A percentile compares a stretch with the other conserved stretches of the same genome.
Evolutionary conservation across 805 yeast genomes (phyloP).

Genomic region (Blastobotrys chiropterorum): DNA sequence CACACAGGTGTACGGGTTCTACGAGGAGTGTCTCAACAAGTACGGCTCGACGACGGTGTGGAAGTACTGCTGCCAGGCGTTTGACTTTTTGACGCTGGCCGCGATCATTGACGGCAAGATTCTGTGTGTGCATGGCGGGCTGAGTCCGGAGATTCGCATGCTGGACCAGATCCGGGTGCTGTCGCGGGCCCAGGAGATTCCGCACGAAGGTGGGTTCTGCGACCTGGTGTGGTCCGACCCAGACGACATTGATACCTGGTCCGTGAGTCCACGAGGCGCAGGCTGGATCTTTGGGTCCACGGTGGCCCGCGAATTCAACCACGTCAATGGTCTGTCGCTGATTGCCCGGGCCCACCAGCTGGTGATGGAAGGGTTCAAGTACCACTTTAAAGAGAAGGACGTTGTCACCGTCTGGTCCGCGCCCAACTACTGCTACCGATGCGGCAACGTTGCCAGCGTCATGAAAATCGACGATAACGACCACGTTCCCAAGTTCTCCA

Average conservation of each 20-base stretch:
- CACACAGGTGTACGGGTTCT: slow-evolving; percentile 97
- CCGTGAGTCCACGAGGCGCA: slow-evolving; percentile 96
- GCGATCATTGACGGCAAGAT: slow-evolving; percentile 95
- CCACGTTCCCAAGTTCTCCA: slow-evolving; percentile 76
- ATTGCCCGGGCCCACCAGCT: slow-evolving; percentile 97
- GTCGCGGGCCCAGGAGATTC: slow-evolving; percentile 95
- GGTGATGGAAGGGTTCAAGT: slow-evolving; percentile 97
- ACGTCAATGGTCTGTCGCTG: slow-evolving; percentile 79
- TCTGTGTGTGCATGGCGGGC: slow-evolving; percentile 94
- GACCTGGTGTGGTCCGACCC: slow-evolving; percentile 98
- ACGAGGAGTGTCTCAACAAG: slow-evolving; percentile 89
- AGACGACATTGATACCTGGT: slow-evolving; percentile 97
- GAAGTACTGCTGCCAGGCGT: slow-evolving; percentile 95
- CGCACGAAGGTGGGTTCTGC: slow-evolving; percentile 98
- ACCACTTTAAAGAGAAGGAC: slow-evolving; percentile 92
- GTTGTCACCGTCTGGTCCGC: slow-evolving; percentile 99
- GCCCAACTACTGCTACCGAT: slow-evolving; percentile 93
- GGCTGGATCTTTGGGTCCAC: slow-evolving; percentile 96
- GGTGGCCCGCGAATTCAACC: slow-evolving; percentile 93
- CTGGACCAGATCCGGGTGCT: slow-evolving; percentile 91
- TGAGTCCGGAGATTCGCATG: slow-evolving; percentile 96
- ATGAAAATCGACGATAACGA: slow-evolving; percentile 89
- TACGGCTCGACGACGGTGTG: slow-evolving; percentile 93
- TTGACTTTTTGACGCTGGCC: slow-evolving; percentile 87
- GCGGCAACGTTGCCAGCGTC: slow-evolving; percentile 97